Percentiles rank a stretch among this genome's conserved stretches.
phyloP scores from a whole-genome alignment of 2,329 filamentous ascomycete genomes.

The Phialemoniopsis sp. region DNA sequence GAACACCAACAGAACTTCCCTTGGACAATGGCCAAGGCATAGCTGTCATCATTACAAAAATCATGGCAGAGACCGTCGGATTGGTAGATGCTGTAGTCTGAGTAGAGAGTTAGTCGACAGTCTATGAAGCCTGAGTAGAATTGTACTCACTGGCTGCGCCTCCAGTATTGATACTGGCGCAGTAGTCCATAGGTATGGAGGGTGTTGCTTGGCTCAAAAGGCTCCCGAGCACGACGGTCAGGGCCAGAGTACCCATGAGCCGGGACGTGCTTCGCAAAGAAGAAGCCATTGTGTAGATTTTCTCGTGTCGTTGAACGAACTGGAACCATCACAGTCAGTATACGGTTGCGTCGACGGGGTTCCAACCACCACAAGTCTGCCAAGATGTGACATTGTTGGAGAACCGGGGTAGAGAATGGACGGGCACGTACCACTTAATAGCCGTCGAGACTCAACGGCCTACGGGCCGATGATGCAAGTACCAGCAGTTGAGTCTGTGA shows the following conservation, averaged over 20 bases:
- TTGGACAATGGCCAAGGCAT: constrained; percentile 67
- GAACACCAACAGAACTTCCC: constrained; percentile 70
- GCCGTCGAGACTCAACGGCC: too few species aligned
- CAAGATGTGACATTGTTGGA: too few species aligned
- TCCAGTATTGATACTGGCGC: constrained; percentile 42
- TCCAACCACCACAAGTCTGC: too few species aligned
- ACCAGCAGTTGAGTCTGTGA: too few species aligned
- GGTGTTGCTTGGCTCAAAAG: constrained; percentile 16
- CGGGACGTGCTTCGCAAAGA: not conserved
- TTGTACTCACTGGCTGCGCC: constrained; percentile 35
- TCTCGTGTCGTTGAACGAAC: too few species aligned
- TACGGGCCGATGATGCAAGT: too few species aligned
- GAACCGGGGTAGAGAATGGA: too few species aligned
- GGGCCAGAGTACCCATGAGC: constrained; percentile 9
- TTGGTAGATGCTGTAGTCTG: constrained; percentile 56
- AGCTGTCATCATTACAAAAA: constrained; percentile 48
- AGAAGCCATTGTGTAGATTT: not conserved
- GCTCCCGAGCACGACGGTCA: constrained; percentile 14
- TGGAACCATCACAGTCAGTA: too few species aligned
- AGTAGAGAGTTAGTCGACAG: constrained; percentile 39
- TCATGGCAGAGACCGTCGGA: constrained; percentile 66
- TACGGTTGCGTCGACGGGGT: too few species aligned
- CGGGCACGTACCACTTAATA: too few species aligned
- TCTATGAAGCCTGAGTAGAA: constrained; percentile 42
- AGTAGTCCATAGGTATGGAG: constrained; percentile 33